A percentile compares a stretch with the other conserved stretches of the same genome.
Evolutionary conservation across 2,329 filamentous ascomycete species (phyloP).

Genomic region (Helminthosporium solani): DNA sequence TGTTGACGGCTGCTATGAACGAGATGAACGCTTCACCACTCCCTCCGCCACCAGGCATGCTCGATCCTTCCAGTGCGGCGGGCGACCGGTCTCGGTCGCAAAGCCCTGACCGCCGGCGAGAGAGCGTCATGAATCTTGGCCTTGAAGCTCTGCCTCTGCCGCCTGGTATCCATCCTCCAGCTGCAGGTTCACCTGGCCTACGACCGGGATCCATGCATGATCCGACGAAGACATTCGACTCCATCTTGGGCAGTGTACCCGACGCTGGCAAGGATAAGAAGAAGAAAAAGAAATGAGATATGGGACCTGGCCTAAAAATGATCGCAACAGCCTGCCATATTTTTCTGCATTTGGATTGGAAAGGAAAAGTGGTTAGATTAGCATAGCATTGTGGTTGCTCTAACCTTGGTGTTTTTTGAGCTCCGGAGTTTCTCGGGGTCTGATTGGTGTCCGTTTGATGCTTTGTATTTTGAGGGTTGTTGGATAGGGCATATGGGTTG

Average conservation of each 20-base stretch:
- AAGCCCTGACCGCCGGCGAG: slow-evolving; percentile 39
- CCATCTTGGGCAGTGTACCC: slow-evolving; percentile 43
- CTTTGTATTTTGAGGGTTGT: neutral
- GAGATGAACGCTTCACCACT: slow-evolving; percentile 35
- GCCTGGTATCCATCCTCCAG: slow-evolving; percentile 43
- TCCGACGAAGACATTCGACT: slow-evolving; percentile 52
- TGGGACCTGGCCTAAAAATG: too few relatives aligned
- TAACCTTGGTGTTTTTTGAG: neutral
- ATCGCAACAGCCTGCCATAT: too few relatives aligned
- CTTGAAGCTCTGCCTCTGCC: slow-evolving; percentile 51
- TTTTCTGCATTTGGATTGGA: neutral
- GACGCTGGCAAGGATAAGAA: slow-evolving; percentile 25
- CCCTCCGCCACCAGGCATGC: slow-evolving; percentile 32
- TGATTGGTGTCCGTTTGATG: neutral
- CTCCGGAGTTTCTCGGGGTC: neutral
- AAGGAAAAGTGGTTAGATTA: neutral
- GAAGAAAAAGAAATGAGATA: slow-evolving; percentile 31
- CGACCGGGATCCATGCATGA: slow-evolving; percentile 38
- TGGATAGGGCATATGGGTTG: too few relatives aligned
- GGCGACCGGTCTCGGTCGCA: slow-evolving; percentile 23
- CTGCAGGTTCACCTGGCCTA: slow-evolving; percentile 23
- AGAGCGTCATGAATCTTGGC: slow-evolving; percentile 49
- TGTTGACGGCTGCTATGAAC: slow-evolving; percentile 38
- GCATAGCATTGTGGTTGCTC: neutral
- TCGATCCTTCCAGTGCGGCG: slow-evolving; percentile 20